Conservation (phyloP, 192 early-diverging fungal species). For the Coemansia guatemalensis region DNA sequence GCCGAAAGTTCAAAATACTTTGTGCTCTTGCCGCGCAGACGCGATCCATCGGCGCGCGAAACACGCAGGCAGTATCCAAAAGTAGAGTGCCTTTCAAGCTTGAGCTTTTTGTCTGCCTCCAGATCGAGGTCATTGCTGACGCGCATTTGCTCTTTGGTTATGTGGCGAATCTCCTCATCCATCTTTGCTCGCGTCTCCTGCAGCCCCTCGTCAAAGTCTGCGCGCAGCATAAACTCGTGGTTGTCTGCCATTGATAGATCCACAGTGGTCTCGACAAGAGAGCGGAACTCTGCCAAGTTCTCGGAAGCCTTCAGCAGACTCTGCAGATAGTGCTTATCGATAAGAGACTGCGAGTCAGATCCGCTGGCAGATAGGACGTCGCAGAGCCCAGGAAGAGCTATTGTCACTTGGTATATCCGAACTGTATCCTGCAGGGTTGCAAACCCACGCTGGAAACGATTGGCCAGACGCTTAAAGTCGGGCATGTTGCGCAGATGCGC, state of each 20-base stretch:
- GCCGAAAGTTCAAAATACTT: conserved; percentile 85
- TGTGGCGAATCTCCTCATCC: conserved; percentile 52
- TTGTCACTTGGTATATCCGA: conserved; percentile 83
- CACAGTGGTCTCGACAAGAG: conserved; percentile 87
- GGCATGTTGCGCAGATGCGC: conserved; percentile 80
- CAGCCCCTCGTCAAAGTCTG: conserved; percentile 74
- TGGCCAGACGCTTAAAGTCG: conserved; percentile 86
- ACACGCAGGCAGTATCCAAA: conserved; percentile 88
- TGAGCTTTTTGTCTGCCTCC: conserved; percentile 85
- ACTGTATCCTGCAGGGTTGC: conserved; percentile 87
- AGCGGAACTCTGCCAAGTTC: conserved; percentile 67
- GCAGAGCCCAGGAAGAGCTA: conserved; percentile 65
- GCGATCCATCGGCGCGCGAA: conserved; percentile 65
- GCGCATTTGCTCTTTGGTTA: conserved; percentile 62
- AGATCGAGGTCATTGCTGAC: conserved; percentile 64
- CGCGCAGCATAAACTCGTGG: conserved; percentile 86
- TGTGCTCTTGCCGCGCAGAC: conserved; percentile 63
- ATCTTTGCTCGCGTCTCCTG: conserved; percentile 52
- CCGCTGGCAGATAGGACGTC: conserved; percentile 53
- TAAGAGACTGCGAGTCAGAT: conserved; percentile 50
- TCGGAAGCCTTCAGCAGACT: conserved; percentile 53
- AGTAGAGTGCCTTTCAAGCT: conserved; percentile 80
- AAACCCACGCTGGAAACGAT: conserved; percentile 74
- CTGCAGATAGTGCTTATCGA: conserved; percentile 53
- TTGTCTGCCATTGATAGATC: conserved; percentile 80